These are phyloP conservation scores for Colletotrichum paranaense DNA, from an alignment of 2,329 filamentous ascomycete species.

Conservation along the genomic window DNA sequence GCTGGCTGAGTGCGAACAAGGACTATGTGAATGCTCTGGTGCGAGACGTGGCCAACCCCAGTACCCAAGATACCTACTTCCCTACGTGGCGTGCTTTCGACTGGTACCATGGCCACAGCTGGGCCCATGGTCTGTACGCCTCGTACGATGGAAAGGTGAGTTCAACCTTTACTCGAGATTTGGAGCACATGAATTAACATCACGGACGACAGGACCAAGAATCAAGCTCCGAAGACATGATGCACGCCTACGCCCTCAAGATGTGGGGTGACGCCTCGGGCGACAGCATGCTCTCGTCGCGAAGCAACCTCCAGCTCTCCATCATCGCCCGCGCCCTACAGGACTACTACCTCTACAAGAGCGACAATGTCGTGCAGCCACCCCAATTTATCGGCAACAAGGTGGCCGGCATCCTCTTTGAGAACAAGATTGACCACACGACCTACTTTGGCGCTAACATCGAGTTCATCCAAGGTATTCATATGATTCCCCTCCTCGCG, in stretches of 20 bases:
- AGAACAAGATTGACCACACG: slow-evolving; percentile 94
- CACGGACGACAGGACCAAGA: slow-evolving; percentile 70
- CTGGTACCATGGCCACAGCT: slow-evolving; percentile 95
- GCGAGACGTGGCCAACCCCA: slow-evolving; percentile 85
- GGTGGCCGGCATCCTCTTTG: slow-evolving; percentile 79
- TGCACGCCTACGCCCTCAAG: slow-evolving; percentile 88
- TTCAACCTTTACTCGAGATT: too few species aligned
- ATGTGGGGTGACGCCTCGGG: slow-evolving; percentile 89
- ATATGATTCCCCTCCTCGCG: slow-evolving; percentile 84
- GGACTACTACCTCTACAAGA: slow-evolving; percentile 84
- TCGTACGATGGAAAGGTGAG: slow-evolving; percentile 76
- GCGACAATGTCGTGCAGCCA: slow-evolving; percentile 77
- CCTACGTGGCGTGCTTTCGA: slow-evolving; percentile 88
- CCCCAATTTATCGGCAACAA: slow-evolving; percentile 84
- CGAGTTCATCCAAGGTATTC: slow-evolving; percentile 81
- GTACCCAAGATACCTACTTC: slow-evolving; percentile 76
- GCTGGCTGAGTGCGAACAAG: slow-evolving; percentile 79
- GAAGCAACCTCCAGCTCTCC: slow-evolving; percentile 85
- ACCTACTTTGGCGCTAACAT: slow-evolving; percentile 85
- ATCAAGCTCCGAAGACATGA: slow-evolving; percentile 89
- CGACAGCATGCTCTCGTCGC: slow-evolving; percentile 83
- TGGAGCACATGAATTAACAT: background rate
- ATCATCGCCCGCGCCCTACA: slow-evolving; percentile 79
- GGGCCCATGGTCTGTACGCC: slow-evolving; percentile 85
- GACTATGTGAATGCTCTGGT: slow-evolving; percentile 86